Evolutionary conservation across 1,284 basidiomycete genomes (phyloP).

Genomic region (Ceratobasidium sp.): DNA sequence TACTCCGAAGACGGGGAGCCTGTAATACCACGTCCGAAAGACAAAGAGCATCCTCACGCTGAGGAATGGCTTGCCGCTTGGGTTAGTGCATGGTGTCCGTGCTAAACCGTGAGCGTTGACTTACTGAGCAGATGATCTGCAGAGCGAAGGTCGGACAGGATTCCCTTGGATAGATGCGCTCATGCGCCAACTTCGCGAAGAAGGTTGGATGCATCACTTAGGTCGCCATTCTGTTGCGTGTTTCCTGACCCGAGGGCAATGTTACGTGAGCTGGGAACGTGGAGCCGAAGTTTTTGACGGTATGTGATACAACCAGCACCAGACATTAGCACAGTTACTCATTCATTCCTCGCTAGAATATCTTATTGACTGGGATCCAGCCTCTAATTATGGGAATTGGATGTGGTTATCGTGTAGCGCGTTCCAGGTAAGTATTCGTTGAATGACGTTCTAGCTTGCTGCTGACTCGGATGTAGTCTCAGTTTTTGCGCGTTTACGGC

Average conservation of each 20-base stretch:
- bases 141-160: slow-evolving; percentile 58
- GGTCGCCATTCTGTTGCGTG: slow-evolving; percentile 64
- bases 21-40: slow-evolving; percentile 55
- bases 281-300: slow-evolving; percentile 64
- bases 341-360: slow-evolving; percentile 47
- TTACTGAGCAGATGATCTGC: background rate
- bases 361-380: slow-evolving; percentile 59
- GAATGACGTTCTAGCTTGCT: slow-evolving; percentile 1
- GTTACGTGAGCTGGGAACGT: slow-evolving; percentile 65
- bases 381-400: slow-evolving; percentile 59
- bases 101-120: background rate
- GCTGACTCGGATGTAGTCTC: slow-evolving; percentile 27
- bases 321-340: background rate
- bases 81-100: slow-evolving; percentile 40
- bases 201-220: slow-evolving; percentile 63
- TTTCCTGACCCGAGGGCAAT: slow-evolving; percentile 63
- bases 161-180: slow-evolving; percentile 63
- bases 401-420: slow-evolving; percentile 62
- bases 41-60: slow-evolving; percentile 53
- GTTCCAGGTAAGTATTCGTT: slow-evolving; percentile 55
- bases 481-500: slow-evolving; percentile 56
- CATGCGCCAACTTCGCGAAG: slow-evolving; percentile 59
- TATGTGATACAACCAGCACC: slow-evolving; percentile 45
- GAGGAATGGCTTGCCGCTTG: slow-evolving; percentile 57
- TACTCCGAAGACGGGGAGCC: slow-evolving; percentile 55